Conservation (phyloP, 768 basidiomycete genomes). For the Termitomyces sp. region DNA sequence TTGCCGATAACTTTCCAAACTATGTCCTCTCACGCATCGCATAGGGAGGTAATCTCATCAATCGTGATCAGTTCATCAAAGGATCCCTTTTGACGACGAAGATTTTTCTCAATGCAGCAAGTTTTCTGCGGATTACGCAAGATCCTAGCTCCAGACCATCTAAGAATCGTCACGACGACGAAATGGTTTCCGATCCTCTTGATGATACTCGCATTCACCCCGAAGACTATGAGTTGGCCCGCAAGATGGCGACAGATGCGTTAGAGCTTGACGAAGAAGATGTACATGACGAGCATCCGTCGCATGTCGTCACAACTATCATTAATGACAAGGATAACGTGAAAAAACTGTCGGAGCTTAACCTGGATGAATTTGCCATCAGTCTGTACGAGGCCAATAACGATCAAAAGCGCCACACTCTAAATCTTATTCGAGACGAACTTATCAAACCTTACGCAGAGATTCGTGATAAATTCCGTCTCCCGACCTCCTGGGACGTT, state of each 20-base stretch:
- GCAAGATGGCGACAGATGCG: slow-evolving; percentile 98
- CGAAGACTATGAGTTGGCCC: slow-evolving; percentile 95
- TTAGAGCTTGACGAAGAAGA: slow-evolving; percentile 98
- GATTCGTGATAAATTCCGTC: slow-evolving; percentile 55
- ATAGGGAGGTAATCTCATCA: slow-evolving; percentile 83
- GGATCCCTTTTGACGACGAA: slow-evolving; percentile 74
- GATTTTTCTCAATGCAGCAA: slow-evolving; percentile 91
- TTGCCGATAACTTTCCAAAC: slow-evolving; percentile 12
- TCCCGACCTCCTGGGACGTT: slow-evolving; percentile 72
- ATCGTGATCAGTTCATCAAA: slow-evolving; percentile 86
- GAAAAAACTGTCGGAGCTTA: slow-evolving; percentile 83
- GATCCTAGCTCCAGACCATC: slow-evolving; percentile 57
- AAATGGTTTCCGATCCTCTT: slow-evolving; percentile 78
- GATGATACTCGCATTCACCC: slow-evolving; percentile 96
- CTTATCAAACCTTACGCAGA: slow-evolving; percentile 79
- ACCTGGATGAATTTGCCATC: slow-evolving; percentile 93
- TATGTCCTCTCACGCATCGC: slow-evolving; percentile 1
- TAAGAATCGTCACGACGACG: slow-evolving; percentile 65
- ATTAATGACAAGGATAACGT: slow-evolving; percentile 79
- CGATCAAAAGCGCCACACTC: slow-evolving; percentile 83
- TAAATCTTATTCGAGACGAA: slow-evolving; percentile 87
- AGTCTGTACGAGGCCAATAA: slow-evolving; percentile 82
- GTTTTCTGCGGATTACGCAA: slow-evolving; percentile 81
- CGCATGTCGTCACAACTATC: slow-evolving; percentile 79
- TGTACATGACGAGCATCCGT: slow-evolving; percentile 86